These are phyloP conservation scores for Candida anglica DNA, from an alignment of 805 yeast species.

Conservation along the genomic window DNA sequence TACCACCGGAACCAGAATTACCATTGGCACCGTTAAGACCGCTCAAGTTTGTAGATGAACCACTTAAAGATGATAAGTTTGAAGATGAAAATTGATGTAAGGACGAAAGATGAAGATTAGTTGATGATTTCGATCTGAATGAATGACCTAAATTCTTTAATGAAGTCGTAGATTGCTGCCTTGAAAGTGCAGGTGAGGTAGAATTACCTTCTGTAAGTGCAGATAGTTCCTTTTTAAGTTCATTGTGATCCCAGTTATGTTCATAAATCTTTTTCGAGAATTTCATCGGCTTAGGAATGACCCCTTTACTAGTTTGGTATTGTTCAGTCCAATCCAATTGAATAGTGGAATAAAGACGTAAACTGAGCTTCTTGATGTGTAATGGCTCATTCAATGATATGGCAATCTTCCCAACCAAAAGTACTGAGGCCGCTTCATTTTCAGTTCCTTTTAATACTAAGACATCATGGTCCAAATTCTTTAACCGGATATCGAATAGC, in stretches of 20 bases:
- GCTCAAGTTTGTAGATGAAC: constrained; percentile 5
- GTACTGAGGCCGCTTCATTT: constrained; percentile 71
- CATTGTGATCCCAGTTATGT: constrained; percentile 71
- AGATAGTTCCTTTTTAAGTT: constrained; percentile 41
- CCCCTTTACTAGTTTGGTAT: constrained; percentile 42
- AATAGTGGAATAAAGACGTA: constrained; percentile 65
- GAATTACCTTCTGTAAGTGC: constrained; percentile 11
- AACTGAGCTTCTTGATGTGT: constrained; percentile 55
- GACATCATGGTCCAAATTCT: constrained; percentile 72
- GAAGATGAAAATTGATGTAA: constrained; percentile 13
- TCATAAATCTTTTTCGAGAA: constrained; percentile 68
- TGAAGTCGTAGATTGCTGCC: constrained; percentile 39
- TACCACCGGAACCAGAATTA: constrained; percentile 9
- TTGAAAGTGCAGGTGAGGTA: constrained; percentile 29
- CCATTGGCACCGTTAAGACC: constrained; percentile 9
- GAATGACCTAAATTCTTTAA: constrained; percentile 32
- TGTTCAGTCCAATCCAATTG: constrained; percentile 63
- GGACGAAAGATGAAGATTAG: constrained; percentile 11
- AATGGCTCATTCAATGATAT: constrained; percentile 74
- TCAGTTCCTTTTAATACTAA: constrained; percentile 76
- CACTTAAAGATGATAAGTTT: constrained; percentile 6
- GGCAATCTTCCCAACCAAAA: constrained; percentile 74
- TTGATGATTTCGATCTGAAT: constrained; percentile 32
- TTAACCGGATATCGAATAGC: constrained; percentile 50
- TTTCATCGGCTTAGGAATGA: constrained; percentile 42